Evolutionary conservation across 1,284 basidiomycete genomes (phyloP), one percentile per base, ranked within the genome.

Genomic region (Tilletia caries): DNA sequence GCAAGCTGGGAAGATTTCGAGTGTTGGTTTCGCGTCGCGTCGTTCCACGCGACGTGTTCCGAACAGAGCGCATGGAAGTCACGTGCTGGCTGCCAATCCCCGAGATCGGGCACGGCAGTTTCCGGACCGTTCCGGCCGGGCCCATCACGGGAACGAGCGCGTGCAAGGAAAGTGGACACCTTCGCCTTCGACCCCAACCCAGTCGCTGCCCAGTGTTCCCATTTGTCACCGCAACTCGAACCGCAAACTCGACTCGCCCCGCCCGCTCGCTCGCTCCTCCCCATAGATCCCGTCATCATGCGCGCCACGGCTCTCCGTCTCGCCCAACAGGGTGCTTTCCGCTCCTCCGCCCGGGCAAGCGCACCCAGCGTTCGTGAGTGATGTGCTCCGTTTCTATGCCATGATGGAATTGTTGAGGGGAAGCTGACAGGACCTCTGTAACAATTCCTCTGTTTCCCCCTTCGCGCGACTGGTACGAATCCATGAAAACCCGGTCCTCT

Each of bases 321-420:
- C 58, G 58, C 58, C 33, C 58, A 62, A 5, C 58, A 62, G 41
- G 64, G 41, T 25, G 64, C 64, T 27, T 65, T 65, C 64, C 64
- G 64, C n/a, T 65, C 64, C 37, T 65, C 64, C 13, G n/a, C 64
- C 64, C 64, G 64, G 23, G 64, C 41, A 34, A 23, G 64, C 23
- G 64, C 64, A 23, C 64, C 64, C 32, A 43, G 43, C n/a, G 43
- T 65, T 33, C 58, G 58, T 62, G 58, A 62, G 58, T 62, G 52
- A n/a, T n/a, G n/a, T n/a, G n/a, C n/a, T 41, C 1, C 37, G 37
- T 6, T 41, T 41, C 8, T 15, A 2, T 13, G 27, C 15, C 13
- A 27, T 15, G 52, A 25, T 29, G 52, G 23, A 29, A 54, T 3
- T 3, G 5, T 13, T 23, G 25, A 54, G 15, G 2, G 29, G 27